Evolutionary conservation across 495 filamentous ascomycete species (phyloP).

Genomic region (Rhypophila decipiens): DNA sequence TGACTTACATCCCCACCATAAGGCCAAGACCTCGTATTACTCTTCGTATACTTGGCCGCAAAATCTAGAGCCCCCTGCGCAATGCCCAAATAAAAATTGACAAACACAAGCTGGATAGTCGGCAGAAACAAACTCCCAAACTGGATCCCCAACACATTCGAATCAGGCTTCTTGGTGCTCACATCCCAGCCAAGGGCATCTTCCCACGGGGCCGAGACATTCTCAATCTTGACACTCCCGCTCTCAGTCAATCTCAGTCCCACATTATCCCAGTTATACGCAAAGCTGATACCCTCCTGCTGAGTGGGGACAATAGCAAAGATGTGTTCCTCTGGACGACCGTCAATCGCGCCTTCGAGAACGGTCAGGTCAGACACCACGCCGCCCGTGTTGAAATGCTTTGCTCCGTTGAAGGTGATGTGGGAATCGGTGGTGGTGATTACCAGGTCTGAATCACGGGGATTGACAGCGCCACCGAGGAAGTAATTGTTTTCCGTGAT

Average conservation of each 20-base stretch:
- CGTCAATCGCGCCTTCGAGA: constrained; percentile 51
- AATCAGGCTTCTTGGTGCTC: constrained; percentile 36
- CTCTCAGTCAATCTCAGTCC: constrained; percentile 57
- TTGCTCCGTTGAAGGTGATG: constrained; percentile 51
- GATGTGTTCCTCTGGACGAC: constrained; percentile 47
- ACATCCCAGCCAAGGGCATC: constrained; percentile 54
- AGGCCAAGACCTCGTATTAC: constrained; percentile 51
- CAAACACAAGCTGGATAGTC: constrained; percentile 57
- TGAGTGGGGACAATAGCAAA: constrained; percentile 49
- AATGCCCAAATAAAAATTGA: constrained; percentile 58
- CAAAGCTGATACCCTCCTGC: constrained; percentile 50
- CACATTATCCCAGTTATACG: constrained; percentile 57
- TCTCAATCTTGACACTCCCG: constrained; percentile 50
- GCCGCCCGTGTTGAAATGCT: constrained; percentile 58
- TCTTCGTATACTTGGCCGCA: constrained; percentile 45
- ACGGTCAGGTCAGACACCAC: constrained; percentile 57
- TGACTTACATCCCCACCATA: constrained; percentile 41
- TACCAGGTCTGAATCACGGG: constrained; percentile 50
- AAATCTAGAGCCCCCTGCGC: constrained; percentile 46
- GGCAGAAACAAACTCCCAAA: constrained; percentile 49
- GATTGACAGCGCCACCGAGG: constrained; percentile 56
- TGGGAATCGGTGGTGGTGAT: constrained; percentile 46
- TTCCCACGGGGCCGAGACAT: constrained; percentile 46
- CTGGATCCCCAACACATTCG: constrained; percentile 38
- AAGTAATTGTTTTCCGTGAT: constrained; percentile 56